A percentile compares a stretch with the other conserved stretches of the same genome.
Evolutionary conservation across 2,329 filamentous ascomycete genomes (phyloP).

Genomic region (Thielaviopsis populi): DNA sequence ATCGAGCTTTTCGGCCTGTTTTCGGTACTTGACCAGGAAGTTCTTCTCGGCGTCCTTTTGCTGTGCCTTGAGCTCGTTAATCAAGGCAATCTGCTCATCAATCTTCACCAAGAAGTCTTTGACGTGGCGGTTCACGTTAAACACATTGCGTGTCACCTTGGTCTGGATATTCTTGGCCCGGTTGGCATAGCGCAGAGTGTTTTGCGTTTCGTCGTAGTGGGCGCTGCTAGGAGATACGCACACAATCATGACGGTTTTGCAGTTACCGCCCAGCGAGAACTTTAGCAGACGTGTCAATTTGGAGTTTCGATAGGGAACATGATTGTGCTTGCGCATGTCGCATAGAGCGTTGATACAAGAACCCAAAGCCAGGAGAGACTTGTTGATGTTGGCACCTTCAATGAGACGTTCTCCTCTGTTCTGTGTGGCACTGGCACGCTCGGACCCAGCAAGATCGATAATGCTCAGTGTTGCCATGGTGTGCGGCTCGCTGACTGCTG

Average conservation of each 20-base stretch:
- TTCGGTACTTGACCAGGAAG: conserved; percentile 79
- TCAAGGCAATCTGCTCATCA: conserved; percentile 92
- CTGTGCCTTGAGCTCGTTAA: conserved; percentile 86
- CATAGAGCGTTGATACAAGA: conserved; percentile 98
- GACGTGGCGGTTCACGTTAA: conserved; percentile 96
- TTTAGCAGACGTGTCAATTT: conserved; percentile 92
- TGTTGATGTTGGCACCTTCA: conserved; percentile 98
- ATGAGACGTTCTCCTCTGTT: conserved; percentile 82
- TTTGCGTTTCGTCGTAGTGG: conserved; percentile 96
- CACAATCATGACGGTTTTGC: conserved; percentile 99
- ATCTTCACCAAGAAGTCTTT: conserved; percentile 99
- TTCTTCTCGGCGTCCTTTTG: conserved; percentile 75
- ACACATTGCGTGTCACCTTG: conserved; percentile 97
- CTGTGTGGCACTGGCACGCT: conserved; percentile 90
- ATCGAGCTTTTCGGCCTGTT: conserved; percentile 76
- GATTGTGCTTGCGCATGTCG: conserved; percentile 77
- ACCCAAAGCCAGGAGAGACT: conserved; percentile 82
- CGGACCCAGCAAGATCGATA: conserved; percentile 91
- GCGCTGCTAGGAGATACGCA: conserved; percentile 93
- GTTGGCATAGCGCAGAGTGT: conserved; percentile 93
- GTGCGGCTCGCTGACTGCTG: conserved; percentile 81
- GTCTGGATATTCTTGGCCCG: conserved; percentile 99
- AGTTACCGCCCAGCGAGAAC: conserved; percentile 93
- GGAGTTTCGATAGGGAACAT: conserved; percentile 94
- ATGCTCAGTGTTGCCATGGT: conserved; percentile 98